Percentiles rank a stretch among this genome's conserved stretches.
These are phyloP conservation scores for Pseudogymnoascus sp. DNA, from an alignment of 2,329 filamentous ascomycete genomes.

Conservation along the genomic window DNA sequence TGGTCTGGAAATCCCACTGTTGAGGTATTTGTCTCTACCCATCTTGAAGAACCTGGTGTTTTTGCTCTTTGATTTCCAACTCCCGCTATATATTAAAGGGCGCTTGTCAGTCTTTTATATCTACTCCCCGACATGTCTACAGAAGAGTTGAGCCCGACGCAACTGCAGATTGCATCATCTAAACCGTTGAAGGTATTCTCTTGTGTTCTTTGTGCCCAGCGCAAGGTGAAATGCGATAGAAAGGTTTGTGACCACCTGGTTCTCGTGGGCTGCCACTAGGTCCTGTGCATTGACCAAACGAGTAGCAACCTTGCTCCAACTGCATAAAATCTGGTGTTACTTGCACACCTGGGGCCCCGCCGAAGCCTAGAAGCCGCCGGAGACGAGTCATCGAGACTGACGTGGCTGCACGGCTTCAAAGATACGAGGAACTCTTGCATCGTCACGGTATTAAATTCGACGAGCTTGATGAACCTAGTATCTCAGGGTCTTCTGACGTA, in stretches of 20 bases:
- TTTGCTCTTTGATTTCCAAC: not conserved
- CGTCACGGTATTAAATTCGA: constrained; percentile 22
- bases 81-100: not conserved
- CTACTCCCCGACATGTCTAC: not conserved
- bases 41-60: not conserved
- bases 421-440: constrained; percentile 20
- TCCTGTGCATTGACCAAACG: not conserved
- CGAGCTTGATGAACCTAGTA: constrained; percentile 16
- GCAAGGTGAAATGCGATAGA: constrained; percentile 24
- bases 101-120: not conserved
- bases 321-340: constrained; percentile 20
- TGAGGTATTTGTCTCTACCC: not conserved
- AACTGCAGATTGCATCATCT: not conserved
- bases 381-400: constrained; percentile 22
- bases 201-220: constrained; percentile 22
- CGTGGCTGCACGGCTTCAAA: constrained; percentile 20
- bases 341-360: constrained; percentile 18
- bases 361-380: constrained; percentile 20
- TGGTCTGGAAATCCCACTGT: not conserved
- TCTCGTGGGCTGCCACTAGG: not conserved
- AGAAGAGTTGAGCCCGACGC: not conserved
- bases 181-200: constrained; percentile 7
- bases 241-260: not conserved
- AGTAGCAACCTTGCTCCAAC: constrained; percentile 22
- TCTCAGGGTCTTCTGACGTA: not conserved